These are phyloP conservation scores for Penium margaritaceum DNA, from an alignment of 139 green algal genomes.

Conservation along the genomic window DNA sequence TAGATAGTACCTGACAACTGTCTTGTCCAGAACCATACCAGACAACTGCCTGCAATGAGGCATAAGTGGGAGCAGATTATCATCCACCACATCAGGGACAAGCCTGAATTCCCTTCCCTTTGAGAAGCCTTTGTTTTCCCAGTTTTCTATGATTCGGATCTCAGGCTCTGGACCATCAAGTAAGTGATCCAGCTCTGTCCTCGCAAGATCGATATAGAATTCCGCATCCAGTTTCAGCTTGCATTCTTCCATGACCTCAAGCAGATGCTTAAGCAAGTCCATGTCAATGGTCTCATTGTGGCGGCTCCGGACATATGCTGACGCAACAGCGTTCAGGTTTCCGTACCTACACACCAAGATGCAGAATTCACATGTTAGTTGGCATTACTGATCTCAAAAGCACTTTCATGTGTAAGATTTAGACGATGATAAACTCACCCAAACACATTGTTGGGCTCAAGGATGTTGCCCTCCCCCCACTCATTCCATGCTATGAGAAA, in stretches of 20 bases:
- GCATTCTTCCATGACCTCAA: slow-evolving; percentile 1
- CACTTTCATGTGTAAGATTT: background rate
- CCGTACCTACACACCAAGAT: slow-evolving; percentile 6
- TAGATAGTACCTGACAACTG: background rate
- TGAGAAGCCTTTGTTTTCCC: background rate
- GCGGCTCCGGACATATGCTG: slow-evolving; percentile 6
- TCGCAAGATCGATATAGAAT: slow-evolving; percentile 11
- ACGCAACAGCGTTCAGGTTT: slow-evolving; percentile 17
- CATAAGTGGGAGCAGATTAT: background rate
- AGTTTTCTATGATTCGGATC: slow-evolving; percentile 1
- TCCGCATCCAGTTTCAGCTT: slow-evolving; percentile 8
- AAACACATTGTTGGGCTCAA: slow-evolving; percentile 27
- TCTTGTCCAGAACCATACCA: background rate
- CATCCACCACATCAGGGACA: background rate
- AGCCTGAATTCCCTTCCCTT: slow-evolving; percentile 9
- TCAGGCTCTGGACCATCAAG: background rate
- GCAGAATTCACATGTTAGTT: background rate
- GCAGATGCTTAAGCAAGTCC: slow-evolving; percentile 7
- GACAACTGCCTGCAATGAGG: background rate
- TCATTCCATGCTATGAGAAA: slow-evolving; percentile 24
- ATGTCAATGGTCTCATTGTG: background rate
- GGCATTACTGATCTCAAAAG: background rate
- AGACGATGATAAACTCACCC: slow-evolving; percentile 5
- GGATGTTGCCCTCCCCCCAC: slow-evolving; percentile 26
- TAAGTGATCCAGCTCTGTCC: background rate